Evolutionary conservation across 2,329 filamentous ascomycete species (phyloP).

Genomic region (Apiospora sp.): DNA sequence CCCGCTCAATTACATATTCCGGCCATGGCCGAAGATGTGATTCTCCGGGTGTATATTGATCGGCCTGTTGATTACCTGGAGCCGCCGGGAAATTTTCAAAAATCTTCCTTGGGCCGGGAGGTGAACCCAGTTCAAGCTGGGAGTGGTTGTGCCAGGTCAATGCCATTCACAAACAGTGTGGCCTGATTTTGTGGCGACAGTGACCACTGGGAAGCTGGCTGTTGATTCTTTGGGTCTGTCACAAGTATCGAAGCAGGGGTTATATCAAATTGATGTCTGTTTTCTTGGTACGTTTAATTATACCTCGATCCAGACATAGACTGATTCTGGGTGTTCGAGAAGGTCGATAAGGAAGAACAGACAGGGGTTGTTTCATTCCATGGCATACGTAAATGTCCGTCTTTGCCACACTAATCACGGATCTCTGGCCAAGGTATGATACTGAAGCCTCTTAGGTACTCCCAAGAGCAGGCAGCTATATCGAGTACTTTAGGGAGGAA

Average conservation of each 20-base stretch:
- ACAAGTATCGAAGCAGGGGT: background rate
- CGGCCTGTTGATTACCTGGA: background rate
- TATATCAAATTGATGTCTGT: background rate
- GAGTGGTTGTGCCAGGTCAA: background rate
- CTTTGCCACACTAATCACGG: too few relatives aligned
- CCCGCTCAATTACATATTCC: background rate
- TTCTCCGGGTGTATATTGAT: background rate
- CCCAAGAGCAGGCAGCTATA: too few relatives aligned
- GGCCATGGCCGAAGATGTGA: too few relatives aligned
- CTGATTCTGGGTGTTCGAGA: too few relatives aligned
- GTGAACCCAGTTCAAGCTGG: background rate
- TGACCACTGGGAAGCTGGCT: too few relatives aligned
- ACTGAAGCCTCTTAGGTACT: too few relatives aligned
- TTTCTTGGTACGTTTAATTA: background rate
- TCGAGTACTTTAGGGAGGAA: too few relatives aligned
- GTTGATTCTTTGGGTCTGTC: background rate
- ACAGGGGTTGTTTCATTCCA: too few relatives aligned
- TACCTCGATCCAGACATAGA: background rate
- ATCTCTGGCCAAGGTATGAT: too few relatives aligned
- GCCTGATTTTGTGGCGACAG: background rate
- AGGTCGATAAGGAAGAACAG: too few relatives aligned
- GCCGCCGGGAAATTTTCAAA: background rate
- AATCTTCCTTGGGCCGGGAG: background rate
- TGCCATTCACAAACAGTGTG: background rate
- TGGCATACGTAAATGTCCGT: too few relatives aligned